phyloP scores from a whole-genome alignment of 2,329 filamentous ascomycete species.

The Aspergillus sp. region DNA sequence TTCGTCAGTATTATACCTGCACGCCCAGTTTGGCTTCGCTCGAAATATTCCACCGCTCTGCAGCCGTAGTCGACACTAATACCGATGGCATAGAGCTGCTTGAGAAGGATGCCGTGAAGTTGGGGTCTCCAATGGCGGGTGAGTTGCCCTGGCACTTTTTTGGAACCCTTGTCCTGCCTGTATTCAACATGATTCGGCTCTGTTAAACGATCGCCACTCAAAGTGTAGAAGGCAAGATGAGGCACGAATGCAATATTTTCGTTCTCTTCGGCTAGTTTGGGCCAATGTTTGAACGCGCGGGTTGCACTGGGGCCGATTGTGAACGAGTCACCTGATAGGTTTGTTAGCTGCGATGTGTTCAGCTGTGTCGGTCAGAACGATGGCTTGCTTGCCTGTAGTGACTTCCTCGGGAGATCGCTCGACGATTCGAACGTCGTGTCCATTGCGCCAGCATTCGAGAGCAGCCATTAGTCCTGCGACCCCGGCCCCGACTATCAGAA shows the following conservation, averaged over 20 bases:
- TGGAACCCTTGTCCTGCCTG: constrained; percentile 1
- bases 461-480: constrained; percentile 29
- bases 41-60: constrained; percentile 31
- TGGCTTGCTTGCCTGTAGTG: background rate
- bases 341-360: background rate
- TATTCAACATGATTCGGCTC: constrained; percentile 12
- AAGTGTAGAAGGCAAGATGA: constrained; percentile 14
- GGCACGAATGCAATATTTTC: constrained; percentile 7
- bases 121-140: constrained; percentile 10
- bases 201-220: constrained; percentile 9
- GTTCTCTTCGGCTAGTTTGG: constrained; percentile 15
- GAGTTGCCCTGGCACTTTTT: background rate
- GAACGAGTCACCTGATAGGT: constrained; percentile 8
- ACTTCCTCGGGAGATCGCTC: constrained; percentile 20
- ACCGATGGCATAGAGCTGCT: constrained; percentile 28
- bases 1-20: constrained; percentile 1
- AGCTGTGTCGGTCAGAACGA: too few relatives aligned
- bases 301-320: constrained; percentile 17
- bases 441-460: constrained; percentile 33
- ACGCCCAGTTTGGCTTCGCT: background rate
- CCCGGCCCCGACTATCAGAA: constrained; percentile 31
- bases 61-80: constrained; percentile 33
- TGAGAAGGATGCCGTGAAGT: constrained; percentile 22
- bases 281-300: constrained; percentile 16
- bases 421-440: constrained; percentile 27